These are phyloP conservation scores for Albugo candida DNA, from an alignment of 352 stramenopile genomes.

Conservation along the genomic window DNA sequence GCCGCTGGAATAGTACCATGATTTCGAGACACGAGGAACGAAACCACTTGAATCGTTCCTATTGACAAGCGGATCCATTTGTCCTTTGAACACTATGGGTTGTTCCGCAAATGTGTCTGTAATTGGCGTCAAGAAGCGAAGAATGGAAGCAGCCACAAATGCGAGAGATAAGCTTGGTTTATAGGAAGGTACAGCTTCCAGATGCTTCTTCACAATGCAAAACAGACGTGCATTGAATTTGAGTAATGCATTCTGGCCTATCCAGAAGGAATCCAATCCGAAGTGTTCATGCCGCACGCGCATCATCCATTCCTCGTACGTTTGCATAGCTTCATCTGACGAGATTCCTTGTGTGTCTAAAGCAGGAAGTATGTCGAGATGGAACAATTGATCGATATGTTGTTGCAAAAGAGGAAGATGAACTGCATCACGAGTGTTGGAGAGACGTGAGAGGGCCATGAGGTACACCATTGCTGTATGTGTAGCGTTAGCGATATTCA, in stretches of 20 bases:
- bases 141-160: constrained; percentile 22
- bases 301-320: constrained; percentile 71
- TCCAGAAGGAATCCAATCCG: constrained; percentile 85
- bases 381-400: constrained; percentile 73
- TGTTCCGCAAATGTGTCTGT: constrained; percentile 11
- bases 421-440: constrained; percentile 14
- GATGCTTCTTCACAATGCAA: constrained; percentile 11
- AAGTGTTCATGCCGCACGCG: constrained; percentile 76
- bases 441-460: constrained; percentile 24
- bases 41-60: background rate
- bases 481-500: constrained; percentile 81
- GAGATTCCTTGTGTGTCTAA: constrained; percentile 15
- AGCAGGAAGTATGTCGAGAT: constrained; percentile 51
- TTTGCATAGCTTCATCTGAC: constrained; percentile 16
- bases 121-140: constrained; percentile 29
- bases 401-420: constrained; percentile 18
- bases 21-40: background rate
- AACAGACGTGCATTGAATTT: constrained; percentile 26
- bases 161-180: constrained; percentile 19
- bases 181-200: constrained; percentile 10
- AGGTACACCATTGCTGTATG: constrained; percentile 82
- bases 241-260: constrained; percentile 74
- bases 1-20: constrained; percentile 15
- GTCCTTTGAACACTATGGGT: constrained; percentile 15
- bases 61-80: constrained; percentile 20